Evolutionary conservation across 805 yeast genomes (phyloP).

Genomic region (Cyberlindnera samutprakarnensis): DNA sequence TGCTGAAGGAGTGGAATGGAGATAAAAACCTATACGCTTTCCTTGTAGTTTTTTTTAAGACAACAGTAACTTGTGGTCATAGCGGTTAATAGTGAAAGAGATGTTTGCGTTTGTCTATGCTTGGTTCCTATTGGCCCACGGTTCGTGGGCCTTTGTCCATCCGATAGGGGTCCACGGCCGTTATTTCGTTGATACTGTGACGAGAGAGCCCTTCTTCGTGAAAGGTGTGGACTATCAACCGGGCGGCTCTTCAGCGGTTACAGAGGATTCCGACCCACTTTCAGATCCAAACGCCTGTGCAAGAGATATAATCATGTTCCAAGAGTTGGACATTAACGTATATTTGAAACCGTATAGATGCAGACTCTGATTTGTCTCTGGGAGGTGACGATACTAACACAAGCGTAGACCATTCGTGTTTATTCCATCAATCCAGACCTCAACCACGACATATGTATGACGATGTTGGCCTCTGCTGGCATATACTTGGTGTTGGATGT

Average conservation of each 20-base stretch:
- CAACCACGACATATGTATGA: slow-evolving; percentile 87
- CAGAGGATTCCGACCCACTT: slow-evolving; percentile 57
- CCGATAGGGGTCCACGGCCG: slow-evolving; percentile 67
- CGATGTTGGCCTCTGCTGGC: slow-evolving; percentile 83
- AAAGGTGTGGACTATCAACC: slow-evolving; percentile 95
- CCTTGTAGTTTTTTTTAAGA: too few species aligned
- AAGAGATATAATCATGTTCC: slow-evolving; percentile 75
- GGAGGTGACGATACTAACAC: slow-evolving; percentile 38
- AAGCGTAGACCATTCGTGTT: slow-evolving; percentile 55
- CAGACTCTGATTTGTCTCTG: not conserved
- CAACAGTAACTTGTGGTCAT: too few species aligned
- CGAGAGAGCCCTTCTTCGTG: slow-evolving; percentile 69
- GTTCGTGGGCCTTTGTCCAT: slow-evolving; percentile 41
- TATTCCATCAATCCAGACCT: slow-evolving; percentile 80
- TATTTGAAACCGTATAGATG: not conserved
- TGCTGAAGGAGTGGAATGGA: too few species aligned
- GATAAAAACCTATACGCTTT: too few species aligned
- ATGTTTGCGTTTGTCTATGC: too few species aligned
- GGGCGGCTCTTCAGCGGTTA: slow-evolving; percentile 81
- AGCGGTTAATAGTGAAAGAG: too few species aligned
- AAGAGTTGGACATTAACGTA: slow-evolving; percentile 72
- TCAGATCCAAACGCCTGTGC: slow-evolving; percentile 69
- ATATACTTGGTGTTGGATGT: slow-evolving; percentile 89
- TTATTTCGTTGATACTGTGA: slow-evolving; percentile 68
- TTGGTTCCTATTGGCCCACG: too few species aligned